phyloP scores from a whole-genome alignment of 345 rosid species.

The Excoecaria agallocha region DNA sequence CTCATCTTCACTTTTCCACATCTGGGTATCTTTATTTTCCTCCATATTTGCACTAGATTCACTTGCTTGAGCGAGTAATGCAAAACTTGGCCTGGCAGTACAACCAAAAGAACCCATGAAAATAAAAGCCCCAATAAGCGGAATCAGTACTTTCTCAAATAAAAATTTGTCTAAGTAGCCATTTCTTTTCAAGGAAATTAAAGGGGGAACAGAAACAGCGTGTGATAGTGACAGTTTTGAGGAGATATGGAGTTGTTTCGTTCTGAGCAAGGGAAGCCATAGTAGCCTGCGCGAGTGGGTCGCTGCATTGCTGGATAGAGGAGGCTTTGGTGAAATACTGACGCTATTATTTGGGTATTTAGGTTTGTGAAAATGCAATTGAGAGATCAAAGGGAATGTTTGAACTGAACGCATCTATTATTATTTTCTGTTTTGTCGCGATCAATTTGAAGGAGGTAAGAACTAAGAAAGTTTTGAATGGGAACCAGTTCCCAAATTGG shows the following conservation, averaged over 20 bases:
- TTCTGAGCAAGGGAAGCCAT: conserved; percentile 12
- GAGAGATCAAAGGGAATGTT: conserved; percentile 6
- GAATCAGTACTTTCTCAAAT: conserved; percentile 39
- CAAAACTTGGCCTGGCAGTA: conserved; percentile 43
- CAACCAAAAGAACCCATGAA: conserved; percentile 45
- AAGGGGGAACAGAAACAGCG: conserved; percentile 18
- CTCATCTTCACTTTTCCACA: conserved; percentile 43
- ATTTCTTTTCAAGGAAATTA: conserved; percentile 22
- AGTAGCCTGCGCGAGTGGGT: conserved; percentile 13
- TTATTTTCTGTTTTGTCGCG: background rate
- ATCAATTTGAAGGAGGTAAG: background rate
- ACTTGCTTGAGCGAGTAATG: conserved; percentile 34
- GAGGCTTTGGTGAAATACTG: conserved; percentile 8
- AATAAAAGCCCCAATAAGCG: conserved; percentile 57
- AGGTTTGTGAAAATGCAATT: conserved; percentile 7
- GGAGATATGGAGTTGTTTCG: conserved; percentile 25
- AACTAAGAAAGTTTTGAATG: too few species aligned
- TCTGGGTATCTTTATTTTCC: conserved; percentile 33
- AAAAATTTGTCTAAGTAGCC: conserved; percentile 18
- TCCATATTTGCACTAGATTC: conserved; percentile 22
- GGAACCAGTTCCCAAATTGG: too few species aligned
- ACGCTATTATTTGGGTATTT: conserved; percentile 1
- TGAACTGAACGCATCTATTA: conserved; percentile 18
- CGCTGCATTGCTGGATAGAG: background rate
- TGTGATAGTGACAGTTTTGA: conserved; percentile 20